Evolutionary conservation across 164 flowering plant genomes (phyloP).

Genomic region (Chloranthus sessilifolius): DNA sequence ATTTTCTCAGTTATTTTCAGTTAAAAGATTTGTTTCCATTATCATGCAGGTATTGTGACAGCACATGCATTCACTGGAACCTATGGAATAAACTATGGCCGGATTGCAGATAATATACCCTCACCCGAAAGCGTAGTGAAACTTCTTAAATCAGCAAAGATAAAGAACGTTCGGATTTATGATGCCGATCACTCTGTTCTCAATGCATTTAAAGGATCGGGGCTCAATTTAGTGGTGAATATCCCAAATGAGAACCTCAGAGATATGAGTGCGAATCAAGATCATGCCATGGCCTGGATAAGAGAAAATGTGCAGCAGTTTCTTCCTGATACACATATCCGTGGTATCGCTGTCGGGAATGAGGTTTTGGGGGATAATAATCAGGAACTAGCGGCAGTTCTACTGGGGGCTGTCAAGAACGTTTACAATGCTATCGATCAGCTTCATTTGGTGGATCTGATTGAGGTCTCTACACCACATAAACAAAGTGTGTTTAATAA

Average conservation of each 20-base stretch:
- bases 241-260: slow-evolving; percentile 55
- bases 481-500: slow-evolving; percentile 65
- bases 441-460: slow-evolving; percentile 24
- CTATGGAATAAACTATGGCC: slow-evolving; percentile 81
- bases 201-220: slow-evolving; percentile 57
- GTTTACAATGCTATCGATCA: slow-evolving; percentile 48
- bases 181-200: slow-evolving; percentile 70
- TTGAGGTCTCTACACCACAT: slow-evolving; percentile 66
- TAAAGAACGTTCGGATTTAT: slow-evolving; percentile 73
- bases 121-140: slow-evolving; percentile 71
- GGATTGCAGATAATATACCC: slow-evolving; percentile 75
- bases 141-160: slow-evolving; percentile 71
- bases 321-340: slow-evolving; percentile 53
- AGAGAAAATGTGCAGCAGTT: slow-evolving; percentile 63
- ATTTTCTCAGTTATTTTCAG: no score
- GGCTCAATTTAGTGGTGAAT: slow-evolving; percentile 63
- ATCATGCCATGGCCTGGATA: slow-evolving; percentile 63
- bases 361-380: slow-evolving; percentile 58
- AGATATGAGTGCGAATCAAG: slow-evolving; percentile 58
- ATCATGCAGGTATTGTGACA: slow-evolving; percentile 19
- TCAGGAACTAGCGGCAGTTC: slow-evolving; percentile 44
- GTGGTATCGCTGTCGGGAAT: slow-evolving; percentile 81
- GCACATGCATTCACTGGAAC: slow-evolving; percentile 60
- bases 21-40: slow-evolving; percentile 19
- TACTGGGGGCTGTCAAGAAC: slow-evolving; percentile 63